Percentiles rank a stretch among this genome's conserved stretches.
These are phyloP conservation scores for Melanogaster broomeanus DNA, from an alignment of 768 basidiomycete species.

Conservation along the genomic window DNA sequence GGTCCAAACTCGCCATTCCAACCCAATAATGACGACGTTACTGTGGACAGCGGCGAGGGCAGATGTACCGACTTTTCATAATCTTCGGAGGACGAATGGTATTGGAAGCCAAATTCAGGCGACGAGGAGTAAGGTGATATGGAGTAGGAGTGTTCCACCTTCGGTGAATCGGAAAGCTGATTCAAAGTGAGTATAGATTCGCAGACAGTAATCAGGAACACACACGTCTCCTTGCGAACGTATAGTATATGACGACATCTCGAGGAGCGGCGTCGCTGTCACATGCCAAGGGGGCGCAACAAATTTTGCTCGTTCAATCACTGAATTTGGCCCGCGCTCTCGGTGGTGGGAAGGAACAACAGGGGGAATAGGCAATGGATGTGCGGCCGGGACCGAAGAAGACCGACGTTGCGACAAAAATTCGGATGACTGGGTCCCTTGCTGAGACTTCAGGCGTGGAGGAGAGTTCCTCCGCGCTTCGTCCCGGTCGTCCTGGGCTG, in stretches of 20 bases:
- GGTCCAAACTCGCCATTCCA: conserved; percentile 39
- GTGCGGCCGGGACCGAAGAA: conserved; percentile 5
- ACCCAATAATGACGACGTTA: conserved; percentile 39
- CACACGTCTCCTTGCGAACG: conserved; percentile 11
- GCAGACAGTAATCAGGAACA: not conserved
- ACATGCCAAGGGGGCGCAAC: not conserved
- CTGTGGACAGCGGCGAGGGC: conserved; percentile 32
- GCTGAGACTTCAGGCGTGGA: not conserved
- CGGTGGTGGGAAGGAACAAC: not conserved
- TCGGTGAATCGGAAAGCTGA: not conserved
- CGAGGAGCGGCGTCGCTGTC: not conserved
- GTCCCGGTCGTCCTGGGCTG: not conserved
- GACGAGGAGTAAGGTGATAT: not conserved
- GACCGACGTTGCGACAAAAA: conserved; percentile 1
- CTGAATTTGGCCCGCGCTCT: conserved; percentile 3
- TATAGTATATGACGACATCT: not conserved
- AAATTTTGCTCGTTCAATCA: not conserved
- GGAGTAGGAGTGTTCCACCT: conserved; percentile 1
- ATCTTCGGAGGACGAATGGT: not conserved
- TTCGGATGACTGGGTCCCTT: not conserved
- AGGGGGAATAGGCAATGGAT: not conserved
- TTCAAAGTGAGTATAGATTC: not conserved
- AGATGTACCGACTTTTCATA: not conserved
- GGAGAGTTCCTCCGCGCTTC: not conserved
- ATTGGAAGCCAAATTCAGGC: not conserved